A percentile compares a stretch with the other conserved stretches of the same genome.
Evolutionary conservation across 108 stramenopile species (phyloP).

Genomic region (Skeletonema costatum): DNA sequence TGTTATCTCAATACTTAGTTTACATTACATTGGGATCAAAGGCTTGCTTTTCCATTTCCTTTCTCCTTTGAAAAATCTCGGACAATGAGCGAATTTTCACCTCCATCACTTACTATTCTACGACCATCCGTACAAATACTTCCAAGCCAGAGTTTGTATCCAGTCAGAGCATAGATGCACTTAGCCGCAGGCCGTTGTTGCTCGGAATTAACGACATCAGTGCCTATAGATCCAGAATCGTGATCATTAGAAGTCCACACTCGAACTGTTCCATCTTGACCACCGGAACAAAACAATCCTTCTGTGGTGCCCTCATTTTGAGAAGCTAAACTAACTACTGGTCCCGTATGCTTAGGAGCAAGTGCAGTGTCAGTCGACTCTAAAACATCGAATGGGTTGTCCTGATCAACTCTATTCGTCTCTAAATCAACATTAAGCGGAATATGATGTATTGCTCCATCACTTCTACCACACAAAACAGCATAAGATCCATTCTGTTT

Average conservation of each 20-base stretch:
- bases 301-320: constrained; percentile 21
- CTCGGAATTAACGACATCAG: neutral
- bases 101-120: constrained; percentile 70
- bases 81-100: constrained; percentile 73
- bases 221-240: constrained; percentile 2
- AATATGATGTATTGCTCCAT: constrained; percentile 48
- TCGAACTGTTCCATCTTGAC: constrained; percentile 67
- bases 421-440: constrained; percentile 32
- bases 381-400: constrained; percentile 28
- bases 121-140: constrained; percentile 60
- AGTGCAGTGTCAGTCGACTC: constrained; percentile 32
- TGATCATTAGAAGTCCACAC: constrained; percentile 56
- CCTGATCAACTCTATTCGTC: constrained; percentile 23
- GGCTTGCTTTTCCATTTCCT: constrained; percentile 16
- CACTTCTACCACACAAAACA: constrained; percentile 50
- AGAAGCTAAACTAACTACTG: constrained; percentile 51
- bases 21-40: neutral
- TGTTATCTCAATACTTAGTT: neutral
- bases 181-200: constrained; percentile 19
- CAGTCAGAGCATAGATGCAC: constrained; percentile 65
- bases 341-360: constrained; percentile 52
- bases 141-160: constrained; percentile 82
- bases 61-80: constrained; percentile 63
- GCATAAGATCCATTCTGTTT: constrained; percentile 41
- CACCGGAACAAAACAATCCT: constrained; percentile 59